A percentile compares a stretch with the other conserved stretches of the same genome.
These are phyloP conservation scores for Pisolithus thermaeus DNA, from an alignment of 1,284 basidiomycete genomes.

Conservation along the genomic window DNA sequence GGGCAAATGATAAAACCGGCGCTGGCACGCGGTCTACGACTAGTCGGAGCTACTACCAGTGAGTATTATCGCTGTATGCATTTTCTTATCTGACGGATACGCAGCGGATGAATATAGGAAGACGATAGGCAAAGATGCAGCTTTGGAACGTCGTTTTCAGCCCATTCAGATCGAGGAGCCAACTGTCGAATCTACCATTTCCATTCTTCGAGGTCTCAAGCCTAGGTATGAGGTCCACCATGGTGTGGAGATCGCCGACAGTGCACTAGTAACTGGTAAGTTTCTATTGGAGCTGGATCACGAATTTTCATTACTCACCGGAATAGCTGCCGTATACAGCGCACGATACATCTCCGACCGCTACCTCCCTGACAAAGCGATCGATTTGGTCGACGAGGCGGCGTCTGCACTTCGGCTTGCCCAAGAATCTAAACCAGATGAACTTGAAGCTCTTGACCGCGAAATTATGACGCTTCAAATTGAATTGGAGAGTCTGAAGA, in stretches of 20 bases:
- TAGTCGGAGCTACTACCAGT: conserved; percentile 87
- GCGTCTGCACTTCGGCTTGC: conserved; percentile 84
- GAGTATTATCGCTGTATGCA: conserved; percentile 21
- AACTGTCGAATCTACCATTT: conserved; percentile 79
- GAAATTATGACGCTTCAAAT: conserved; percentile 86
- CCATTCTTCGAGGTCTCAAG: conserved; percentile 85
- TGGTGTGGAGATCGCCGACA: conserved; percentile 86
- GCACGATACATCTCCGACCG: conserved; percentile 84
- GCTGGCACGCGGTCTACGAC: conserved; percentile 77
- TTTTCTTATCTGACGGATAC: neutral
- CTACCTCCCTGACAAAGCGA: conserved; percentile 86
- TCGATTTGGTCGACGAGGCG: conserved; percentile 88
- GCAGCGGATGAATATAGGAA: conserved; percentile 85
- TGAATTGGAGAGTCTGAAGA: conserved; percentile 85
- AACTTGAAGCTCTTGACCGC: conserved; percentile 78
- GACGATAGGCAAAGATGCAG: conserved; percentile 89
- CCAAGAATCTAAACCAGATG: conserved; percentile 87
- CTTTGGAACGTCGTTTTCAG: conserved; percentile 87
- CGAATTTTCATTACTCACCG: neutral
- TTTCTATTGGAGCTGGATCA: neutral
- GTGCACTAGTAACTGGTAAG: conserved; percentile 76
- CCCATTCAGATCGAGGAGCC: conserved; percentile 87
- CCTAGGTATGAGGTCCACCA: conserved; percentile 85
- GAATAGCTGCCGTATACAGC: conserved; percentile 70
- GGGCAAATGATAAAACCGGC: conserved; percentile 91